Evolutionary conservation across 768 basidiomycete genomes (phyloP), one percentile per base, ranked within the genome.

Genomic region (Guyanaporus albipodus): DNA sequence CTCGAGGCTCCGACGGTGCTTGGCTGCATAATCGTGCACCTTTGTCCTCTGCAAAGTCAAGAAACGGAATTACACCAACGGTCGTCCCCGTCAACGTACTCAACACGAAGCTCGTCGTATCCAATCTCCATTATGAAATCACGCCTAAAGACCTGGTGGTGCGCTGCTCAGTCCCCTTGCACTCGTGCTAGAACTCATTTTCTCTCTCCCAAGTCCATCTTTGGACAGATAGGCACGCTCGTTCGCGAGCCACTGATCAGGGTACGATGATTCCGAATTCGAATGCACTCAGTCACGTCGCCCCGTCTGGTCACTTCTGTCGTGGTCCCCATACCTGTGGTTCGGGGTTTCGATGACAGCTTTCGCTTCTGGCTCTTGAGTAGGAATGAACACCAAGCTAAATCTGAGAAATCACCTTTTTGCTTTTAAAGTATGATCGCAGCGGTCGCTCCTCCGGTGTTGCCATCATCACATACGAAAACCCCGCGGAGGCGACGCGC

Each of bases 51-150:
- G 55, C 50, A 38, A 57, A 55, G 15, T 55, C 56, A 42, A 66
- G 62, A 56, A 53, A 54, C 29, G 48, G 50, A 18, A 61, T 58
- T 47, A 34, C 58, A 19, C 45, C 55, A 23, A 48, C 58, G 17
- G 53, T 62, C 17, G 46, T 56, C 4, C 62, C 72, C n/a, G n/a
- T n/a, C n/a, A n/a, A n/a, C n/a, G n/a, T n/a, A n/a, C n/a, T n/a
- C 21, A 48, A 73, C 53, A 68, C 77, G 44, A 82, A 82, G 62
- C 79, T 94, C 54, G 64, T 87, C 52, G 85, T 95, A 55, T 82
- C 87, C 59, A 91, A 91, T 65, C 59, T 96, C 54, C 93, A 96
- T 70, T 96, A 95, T 56, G 92, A 95, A 59, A 80, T 96, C 34
- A 87, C 85, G 45, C 79, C 87, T 60, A 85, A 85, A 74, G 92